phyloP scores from a whole-genome alignment of 345 rosid genomes.

The Moringa oleifera region DNA sequence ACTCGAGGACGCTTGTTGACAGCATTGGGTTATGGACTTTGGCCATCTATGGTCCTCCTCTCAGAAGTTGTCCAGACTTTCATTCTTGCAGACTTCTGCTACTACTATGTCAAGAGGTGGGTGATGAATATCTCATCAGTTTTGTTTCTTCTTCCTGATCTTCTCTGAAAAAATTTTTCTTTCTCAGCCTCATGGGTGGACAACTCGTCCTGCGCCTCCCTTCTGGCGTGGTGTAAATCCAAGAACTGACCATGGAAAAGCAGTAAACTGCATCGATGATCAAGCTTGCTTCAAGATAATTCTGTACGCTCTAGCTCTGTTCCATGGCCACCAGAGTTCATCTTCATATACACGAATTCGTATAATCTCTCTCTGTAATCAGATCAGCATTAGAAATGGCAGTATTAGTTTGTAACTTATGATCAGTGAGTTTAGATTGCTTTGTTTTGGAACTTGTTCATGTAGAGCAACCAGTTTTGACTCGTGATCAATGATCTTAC shows the following conservation, averaged over 20 bases:
- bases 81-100: constrained; percentile 86
- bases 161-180: not conserved
- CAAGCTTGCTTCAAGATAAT: too few species aligned
- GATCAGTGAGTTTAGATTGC: too few species aligned
- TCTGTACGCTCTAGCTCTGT: not conserved
- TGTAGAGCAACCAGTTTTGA: too few species aligned
- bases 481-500: too few species aligned
- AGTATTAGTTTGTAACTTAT: too few species aligned
- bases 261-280: not conserved
- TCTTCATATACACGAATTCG: too few species aligned
- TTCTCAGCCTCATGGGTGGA: constrained; percentile 70
- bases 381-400: too few species aligned
- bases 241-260: not conserved
- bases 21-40: constrained; percentile 80
- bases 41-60: constrained; percentile 85
- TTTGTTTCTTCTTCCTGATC: not conserved
- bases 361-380: too few species aligned
- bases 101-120: constrained; percentile 81
- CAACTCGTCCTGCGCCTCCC: constrained; percentile 90
- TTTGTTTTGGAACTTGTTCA: too few species aligned
- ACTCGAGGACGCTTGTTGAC: constrained; percentile 69
- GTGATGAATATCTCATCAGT: not conserved
- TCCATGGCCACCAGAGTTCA: not conserved
- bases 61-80: constrained; percentile 87
- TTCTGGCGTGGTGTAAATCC: constrained; percentile 65